Evolutionary conservation across 2,329 filamentous ascomycete species (phyloP), one percentile per base, ranked within the genome.

Genomic region (Trichoderma brevicompactum): DNA sequence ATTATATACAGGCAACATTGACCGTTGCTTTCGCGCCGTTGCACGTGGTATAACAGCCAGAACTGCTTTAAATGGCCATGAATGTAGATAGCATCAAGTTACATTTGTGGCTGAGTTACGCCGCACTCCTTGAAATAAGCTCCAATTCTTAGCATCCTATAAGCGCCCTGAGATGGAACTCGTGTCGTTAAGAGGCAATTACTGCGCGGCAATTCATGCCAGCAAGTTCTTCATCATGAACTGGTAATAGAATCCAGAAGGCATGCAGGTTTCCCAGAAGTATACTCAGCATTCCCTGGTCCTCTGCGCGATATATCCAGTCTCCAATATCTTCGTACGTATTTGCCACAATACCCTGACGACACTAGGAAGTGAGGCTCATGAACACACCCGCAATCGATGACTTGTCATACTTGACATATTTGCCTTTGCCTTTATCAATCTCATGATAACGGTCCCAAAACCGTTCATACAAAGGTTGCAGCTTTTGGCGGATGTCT

Each of bases 381-480:
- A 81, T 72, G 72, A 89, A 89, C 9, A 89, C 82, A 23, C 86
- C 86, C 53, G 90, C 87, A 72, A 99, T 89, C 54, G 88, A 86
- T 46, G 83, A 83, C 82, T 97, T 97, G 80, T 97, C 94, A 76
- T 97, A 98, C 81, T 96, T 97, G 76, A 96, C 93, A 78, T 98
- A 96, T 79, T 99, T 99, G 71, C 94, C 94, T 79, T 94, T 96
- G 66, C 95, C 95, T 81, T 97, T 97, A 79, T 98, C 94, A 69
- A 98, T 89, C 79, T 98, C 95, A 76, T 97, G 94, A 76, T 99
- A 99, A 34, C 94, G 87, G 78, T 98, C 95, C 88, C 92, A 98
- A 79, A 99, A 99, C 52, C 95, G 86, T 68, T 90, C 91, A 79
- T 99, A 99, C 13, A 99, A 83, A 63, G 94, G 94, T 79, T 98